phyloP scores from a whole-genome alignment of 495 filamentous ascomycete genomes.

The Hyaloscypha finlandica region DNA sequence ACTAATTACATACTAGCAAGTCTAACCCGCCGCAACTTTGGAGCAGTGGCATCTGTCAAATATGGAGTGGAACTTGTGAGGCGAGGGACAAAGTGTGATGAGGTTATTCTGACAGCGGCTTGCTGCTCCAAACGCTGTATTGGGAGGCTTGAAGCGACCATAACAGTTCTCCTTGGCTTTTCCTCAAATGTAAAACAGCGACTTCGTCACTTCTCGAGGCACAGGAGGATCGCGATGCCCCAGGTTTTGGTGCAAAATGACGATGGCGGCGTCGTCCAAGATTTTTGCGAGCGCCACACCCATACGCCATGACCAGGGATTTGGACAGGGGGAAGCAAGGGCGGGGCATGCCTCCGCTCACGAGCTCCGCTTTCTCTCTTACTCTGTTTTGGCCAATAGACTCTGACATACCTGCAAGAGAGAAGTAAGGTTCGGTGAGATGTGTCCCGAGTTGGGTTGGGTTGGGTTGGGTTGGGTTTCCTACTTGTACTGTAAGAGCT shows the following conservation, averaged over 20 bases:
- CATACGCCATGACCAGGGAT: not conserved
- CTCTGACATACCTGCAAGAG: not conserved
- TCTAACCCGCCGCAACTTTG: not conserved
- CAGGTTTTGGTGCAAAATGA: not conserved
- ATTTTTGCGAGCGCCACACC: slow-evolving; percentile 4
- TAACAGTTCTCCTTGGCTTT: not conserved
- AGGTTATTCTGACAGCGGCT: not conserved
- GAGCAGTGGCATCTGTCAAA: not conserved
- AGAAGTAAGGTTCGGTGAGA: not conserved
- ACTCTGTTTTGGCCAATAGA: not conserved
- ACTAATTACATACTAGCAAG: not conserved
- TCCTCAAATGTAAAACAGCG: not conserved
- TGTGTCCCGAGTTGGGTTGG: not conserved
- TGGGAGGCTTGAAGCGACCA: not conserved
- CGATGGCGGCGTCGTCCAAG: not conserved
- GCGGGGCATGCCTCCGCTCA: not conserved
- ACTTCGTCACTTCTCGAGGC: not conserved
- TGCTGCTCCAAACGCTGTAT: not conserved
- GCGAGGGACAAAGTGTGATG: not conserved
- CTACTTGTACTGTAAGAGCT: too few relatives aligned
- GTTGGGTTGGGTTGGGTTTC: not conserved
- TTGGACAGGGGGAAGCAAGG: not conserved
- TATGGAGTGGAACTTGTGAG: not conserved
- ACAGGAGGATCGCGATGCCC: not conserved
- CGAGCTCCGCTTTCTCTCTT: not conserved